Evolutionary conservation across 2,329 filamentous ascomycete genomes (phyloP).

Genomic region (Ophiostoma fasciatum): DNA sequence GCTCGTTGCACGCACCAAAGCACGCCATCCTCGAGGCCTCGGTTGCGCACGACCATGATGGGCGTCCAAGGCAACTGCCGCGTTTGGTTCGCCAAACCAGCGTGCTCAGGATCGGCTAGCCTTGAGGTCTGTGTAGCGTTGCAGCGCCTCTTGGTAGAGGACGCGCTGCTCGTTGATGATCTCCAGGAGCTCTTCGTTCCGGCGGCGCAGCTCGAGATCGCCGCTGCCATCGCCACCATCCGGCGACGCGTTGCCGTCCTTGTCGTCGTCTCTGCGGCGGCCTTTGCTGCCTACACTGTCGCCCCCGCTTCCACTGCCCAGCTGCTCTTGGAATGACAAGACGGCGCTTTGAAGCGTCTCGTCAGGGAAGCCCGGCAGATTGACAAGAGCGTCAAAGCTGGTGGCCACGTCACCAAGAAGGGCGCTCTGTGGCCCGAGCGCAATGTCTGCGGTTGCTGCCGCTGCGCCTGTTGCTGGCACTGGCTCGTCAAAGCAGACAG

Average conservation of each 20-base stretch:
- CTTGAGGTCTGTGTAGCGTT: conserved; percentile 17
- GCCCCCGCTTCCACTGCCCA: too few species aligned
- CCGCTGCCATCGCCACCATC: too few species aligned
- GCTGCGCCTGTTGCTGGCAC: too few species aligned
- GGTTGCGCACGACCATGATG: too few species aligned
- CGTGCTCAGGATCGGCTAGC: conserved; percentile 2
- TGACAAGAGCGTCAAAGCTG: conserved; percentile 30
- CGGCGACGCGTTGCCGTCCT: too few species aligned
- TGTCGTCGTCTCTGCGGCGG: background rate
- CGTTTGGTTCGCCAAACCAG: too few species aligned
- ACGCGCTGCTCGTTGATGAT: conserved; percentile 24
- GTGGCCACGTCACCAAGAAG: background rate
- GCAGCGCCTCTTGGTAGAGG: conserved; percentile 20
- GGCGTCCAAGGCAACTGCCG: too few species aligned
- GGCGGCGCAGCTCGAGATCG: conserved; percentile 20
- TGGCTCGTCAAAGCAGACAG: conserved; percentile 42
- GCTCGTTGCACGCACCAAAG: too few species aligned
- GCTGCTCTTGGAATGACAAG: conserved; percentile 25
- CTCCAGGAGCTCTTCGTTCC: conserved; percentile 25
- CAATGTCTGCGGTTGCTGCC: too few species aligned
- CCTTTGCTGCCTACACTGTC: background rate
- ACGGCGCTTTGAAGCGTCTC: conserved; percentile 35
- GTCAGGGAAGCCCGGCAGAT: conserved; percentile 30
- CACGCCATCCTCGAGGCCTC: too few species aligned
- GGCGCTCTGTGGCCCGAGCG: too few species aligned